Conservation (phyloP, 176 grass and related monocot species). For the Oryza brachyantha region DNA sequence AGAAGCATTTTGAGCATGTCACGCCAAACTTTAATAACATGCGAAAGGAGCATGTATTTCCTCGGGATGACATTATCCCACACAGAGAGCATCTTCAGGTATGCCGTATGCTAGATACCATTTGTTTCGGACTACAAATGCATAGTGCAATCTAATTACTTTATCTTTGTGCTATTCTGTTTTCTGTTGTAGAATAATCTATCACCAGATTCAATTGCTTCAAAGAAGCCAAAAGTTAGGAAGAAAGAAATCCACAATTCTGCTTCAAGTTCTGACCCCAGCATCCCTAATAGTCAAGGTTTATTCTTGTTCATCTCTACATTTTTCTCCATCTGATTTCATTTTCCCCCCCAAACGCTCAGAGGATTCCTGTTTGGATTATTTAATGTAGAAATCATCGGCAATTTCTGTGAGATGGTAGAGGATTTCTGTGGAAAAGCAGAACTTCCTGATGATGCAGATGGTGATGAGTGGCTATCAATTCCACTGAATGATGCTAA, state of each 20-base stretch:
- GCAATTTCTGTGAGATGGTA: slow-evolving; percentile 74
- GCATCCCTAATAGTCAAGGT: slow-evolving; percentile 73
- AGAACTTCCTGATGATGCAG: slow-evolving; percentile 72
- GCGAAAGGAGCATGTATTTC: slow-evolving; percentile 48
- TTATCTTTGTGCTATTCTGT: slow-evolving; percentile 29
- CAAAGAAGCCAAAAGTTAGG: slow-evolving; percentile 86
- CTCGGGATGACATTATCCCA: slow-evolving; percentile 43
- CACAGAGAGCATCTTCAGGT: slow-evolving; percentile 55
- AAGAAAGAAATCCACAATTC: slow-evolving; percentile 63
- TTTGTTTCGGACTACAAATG: slow-evolving; percentile 34
- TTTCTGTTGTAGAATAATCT: slow-evolving; percentile 57
- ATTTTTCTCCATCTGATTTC: slow-evolving; percentile 23
- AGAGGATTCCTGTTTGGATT: slow-evolving; percentile 27
- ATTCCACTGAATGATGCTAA: slow-evolving; percentile 73
- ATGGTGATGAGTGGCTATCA: slow-evolving; percentile 71
- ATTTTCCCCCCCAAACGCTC: not conserved
- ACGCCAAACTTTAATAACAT: slow-evolving; percentile 33
- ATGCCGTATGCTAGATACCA: too few species aligned
- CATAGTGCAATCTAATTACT: slow-evolving; percentile 20
- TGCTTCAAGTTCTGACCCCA: slow-evolving; percentile 52
- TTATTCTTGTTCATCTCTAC: slow-evolving; percentile 19
- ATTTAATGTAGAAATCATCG: slow-evolving; percentile 58
- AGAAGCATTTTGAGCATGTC: slow-evolving; percentile 54
- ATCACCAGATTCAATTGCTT: slow-evolving; percentile 49
- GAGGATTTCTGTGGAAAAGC: slow-evolving; percentile 88